phyloP scores from a whole-genome alignment of 768 basidiomycete species.

The Scleroderma citrinum region DNA sequence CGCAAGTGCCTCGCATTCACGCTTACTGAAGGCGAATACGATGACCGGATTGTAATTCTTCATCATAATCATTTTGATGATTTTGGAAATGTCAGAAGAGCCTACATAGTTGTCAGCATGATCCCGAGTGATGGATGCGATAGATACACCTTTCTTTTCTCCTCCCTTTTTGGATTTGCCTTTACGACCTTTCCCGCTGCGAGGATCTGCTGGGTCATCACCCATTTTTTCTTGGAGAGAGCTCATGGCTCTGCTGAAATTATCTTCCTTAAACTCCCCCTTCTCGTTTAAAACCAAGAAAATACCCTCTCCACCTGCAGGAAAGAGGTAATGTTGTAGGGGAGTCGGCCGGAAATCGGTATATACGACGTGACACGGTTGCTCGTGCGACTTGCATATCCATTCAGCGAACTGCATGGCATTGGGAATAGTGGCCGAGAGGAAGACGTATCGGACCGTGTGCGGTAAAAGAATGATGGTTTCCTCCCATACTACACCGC shows the following conservation, averaged over 20 bases:
- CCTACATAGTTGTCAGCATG: conserved; percentile 38
- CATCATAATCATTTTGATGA: conserved; percentile 96
- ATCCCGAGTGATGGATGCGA: not conserved
- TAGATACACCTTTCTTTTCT: conserved; percentile 68
- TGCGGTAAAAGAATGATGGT: conserved; percentile 97
- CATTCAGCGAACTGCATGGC: conserved; percentile 99
- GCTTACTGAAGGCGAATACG: conserved; percentile 96
- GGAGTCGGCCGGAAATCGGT: conserved; percentile 99
- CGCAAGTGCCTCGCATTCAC: conserved; percentile 93
- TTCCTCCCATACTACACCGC: conserved; percentile 99
- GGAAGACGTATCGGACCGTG: conserved; percentile 94
- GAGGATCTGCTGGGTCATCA: conserved; percentile 88
- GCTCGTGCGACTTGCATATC: conserved; percentile 96
- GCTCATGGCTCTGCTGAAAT: conserved; percentile 97
- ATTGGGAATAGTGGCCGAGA: conserved; percentile 98
- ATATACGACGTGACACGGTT: conserved; percentile 98
- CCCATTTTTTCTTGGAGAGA: conserved; percentile 78
- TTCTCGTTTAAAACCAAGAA: conserved; percentile 99
- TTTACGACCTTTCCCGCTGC: conserved; percentile 79
- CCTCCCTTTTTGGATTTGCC: conserved; percentile 95
- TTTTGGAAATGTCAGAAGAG: conserved; percentile 91
- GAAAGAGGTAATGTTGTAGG: conserved; percentile 96
- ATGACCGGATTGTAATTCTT: conserved; percentile 99
- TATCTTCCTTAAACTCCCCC: conserved; percentile 94
- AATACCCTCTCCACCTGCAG: conserved; percentile 93